A percentile compares a stretch with the other conserved stretches of the same genome.
phyloP scores from a whole-genome alignment of 345 rosid genomes.

The Geranium brycei region DNA sequence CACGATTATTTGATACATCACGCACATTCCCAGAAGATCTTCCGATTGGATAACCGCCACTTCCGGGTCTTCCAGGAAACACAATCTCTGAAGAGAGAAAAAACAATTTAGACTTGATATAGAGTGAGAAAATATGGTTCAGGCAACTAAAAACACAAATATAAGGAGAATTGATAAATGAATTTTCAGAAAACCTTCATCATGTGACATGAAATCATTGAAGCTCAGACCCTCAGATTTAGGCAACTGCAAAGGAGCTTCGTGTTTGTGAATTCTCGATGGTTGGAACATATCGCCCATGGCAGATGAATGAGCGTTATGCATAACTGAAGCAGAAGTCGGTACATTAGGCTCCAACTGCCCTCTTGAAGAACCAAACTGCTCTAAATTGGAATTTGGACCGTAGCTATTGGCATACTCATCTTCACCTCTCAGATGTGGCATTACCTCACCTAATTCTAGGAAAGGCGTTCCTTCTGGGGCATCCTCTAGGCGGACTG shows the following conservation, averaged over 20 bases:
- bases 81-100: slow-evolving; percentile 34
- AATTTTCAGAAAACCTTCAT: slow-evolving; percentile 26
- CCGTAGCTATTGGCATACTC: slow-evolving; percentile 11
- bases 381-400: slow-evolving; percentile 21
- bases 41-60: slow-evolving; percentile 21
- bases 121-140: no score
- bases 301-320: no score
- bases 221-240: slow-evolving; percentile 23
- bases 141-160: neutral
- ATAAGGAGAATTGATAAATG: no score
- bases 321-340: slow-evolving; percentile 15
- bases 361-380: slow-evolving; percentile 25
- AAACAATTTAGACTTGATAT: neutral
- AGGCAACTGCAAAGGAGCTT: slow-evolving; percentile 23
- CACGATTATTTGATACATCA: slow-evolving; percentile 13
- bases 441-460: slow-evolving; percentile 56
- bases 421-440: slow-evolving; percentile 30
- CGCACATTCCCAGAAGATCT: slow-evolving; percentile 17
- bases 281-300: slow-evolving; percentile 7
- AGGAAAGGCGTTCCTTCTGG: slow-evolving; percentile 60
- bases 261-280: slow-evolving; percentile 29
- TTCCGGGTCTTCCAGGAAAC: slow-evolving; percentile 47
- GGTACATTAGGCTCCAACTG: slow-evolving; percentile 24
- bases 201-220: slow-evolving; percentile 32
- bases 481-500: slow-evolving; percentile 59